Base-by-base conservation (phyloP, 2,329 filamentous ascomycete genomes). In the Huntiella savannae region DNA sequence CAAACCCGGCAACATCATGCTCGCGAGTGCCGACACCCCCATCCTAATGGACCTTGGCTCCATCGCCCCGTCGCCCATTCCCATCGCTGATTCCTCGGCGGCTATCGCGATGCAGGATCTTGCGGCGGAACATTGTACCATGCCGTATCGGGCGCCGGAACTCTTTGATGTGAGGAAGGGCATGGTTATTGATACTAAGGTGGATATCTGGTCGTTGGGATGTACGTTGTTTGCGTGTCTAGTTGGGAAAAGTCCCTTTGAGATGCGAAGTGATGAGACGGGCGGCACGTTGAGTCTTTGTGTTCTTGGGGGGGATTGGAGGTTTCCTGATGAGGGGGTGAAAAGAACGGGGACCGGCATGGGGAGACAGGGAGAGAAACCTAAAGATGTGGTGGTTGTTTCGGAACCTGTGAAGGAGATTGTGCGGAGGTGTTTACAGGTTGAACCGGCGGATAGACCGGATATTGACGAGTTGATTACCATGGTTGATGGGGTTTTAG, bases 1-100 rank as follows among this genome's bases (percentile, higher is more conserved):
- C 60, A 98, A 98, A 63, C 91, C 91, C 55, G 88, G 84, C 49
- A 98, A 98, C 64, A 93, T 98, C 58, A 98, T 98, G 91, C 94
- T 98, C 54, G 81, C 83, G 53, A 88, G 96, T 59, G 77, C 85
- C 55, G 91, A 91, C 54, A 73, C 77, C 50, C 88, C 91, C 2
- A 91, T 98, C 55, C 73, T 98, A 33, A 98, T 98, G 91, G 91
- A 98, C 59, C 77, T 98, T 17, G 91, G 91, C 52, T 95, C 86
- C 48, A 70, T 98, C 48, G 81, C 85, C 36, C 82, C 82, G 13
- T 86, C 84, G 2, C 91, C 91, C 1, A 83, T 85, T 48, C 75
- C 83, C 19, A 88, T 96, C 54, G 93, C 88, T 4, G 91, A 83
- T 13, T 79, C 88, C 51, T 92, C 85, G 2, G 71, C 92, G 46